Evolutionary conservation across 2,329 filamentous ascomycete species (phyloP), one percentile per base, ranked within the genome.

Genomic region (Alternaria consortialis): DNA sequence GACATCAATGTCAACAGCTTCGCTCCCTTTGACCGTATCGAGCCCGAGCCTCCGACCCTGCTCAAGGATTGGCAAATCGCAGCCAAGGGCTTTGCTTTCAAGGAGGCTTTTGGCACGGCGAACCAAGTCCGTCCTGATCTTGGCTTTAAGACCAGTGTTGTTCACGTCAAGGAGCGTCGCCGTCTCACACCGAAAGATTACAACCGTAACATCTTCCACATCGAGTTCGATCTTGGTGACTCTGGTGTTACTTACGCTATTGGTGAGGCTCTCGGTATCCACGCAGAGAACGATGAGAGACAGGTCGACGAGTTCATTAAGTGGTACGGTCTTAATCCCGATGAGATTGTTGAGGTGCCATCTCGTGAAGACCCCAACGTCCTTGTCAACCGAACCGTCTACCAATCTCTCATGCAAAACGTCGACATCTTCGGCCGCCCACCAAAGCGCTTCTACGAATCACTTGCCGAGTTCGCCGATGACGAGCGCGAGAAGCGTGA

Each of bases 151-250:
- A 98, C 94, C 2, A 90, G 87, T 73, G 92, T 93, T 42, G 91
- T 97, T 55, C 90, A 89, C 56, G 94, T 99, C 80, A 93, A 96
- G 84, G 95, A 98, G 84, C 97, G 97, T 83, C 92, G 95, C 64
- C 89, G 95, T 66, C 87, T 99, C 56, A 99, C 95, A 0, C 95
- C 95, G 3, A 74, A 81, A 25, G 91, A 89, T 32, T 99, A 99
- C 77, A 94, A 98, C 80, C 93, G 95, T 71, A 97, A 99, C 85
- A 98, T 99, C 80, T 99, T 99, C 90, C 95, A 99, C 83, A 98
- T 99, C 65, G 95, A 99, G 81, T 99, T 99, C 74, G 95, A 98
- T 76, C 88, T 99, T 25, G 94, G 94, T 62, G 82, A 90, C 73
- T 97, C 94, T 34, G 94, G 94, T 39, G 88, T 99, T 66, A 97